phyloP scores from a whole-genome alignment of 805 yeast species.

The Pichia gijzeniarum region DNA sequence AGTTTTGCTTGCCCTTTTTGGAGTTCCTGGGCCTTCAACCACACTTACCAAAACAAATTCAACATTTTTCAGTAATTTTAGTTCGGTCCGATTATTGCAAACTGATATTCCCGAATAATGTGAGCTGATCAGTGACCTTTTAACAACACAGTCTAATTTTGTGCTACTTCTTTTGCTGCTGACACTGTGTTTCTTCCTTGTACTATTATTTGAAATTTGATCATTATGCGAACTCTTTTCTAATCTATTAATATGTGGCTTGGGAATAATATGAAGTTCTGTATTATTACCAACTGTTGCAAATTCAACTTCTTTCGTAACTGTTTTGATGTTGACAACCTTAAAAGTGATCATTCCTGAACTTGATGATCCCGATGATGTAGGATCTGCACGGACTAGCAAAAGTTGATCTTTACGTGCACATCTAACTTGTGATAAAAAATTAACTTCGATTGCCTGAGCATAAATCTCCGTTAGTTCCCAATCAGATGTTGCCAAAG shows the following conservation, averaged over 20 bases:
- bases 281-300: constrained; percentile 37
- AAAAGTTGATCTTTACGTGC: constrained; percentile 53
- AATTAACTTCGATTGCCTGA: constrained; percentile 60
- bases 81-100: not conserved
- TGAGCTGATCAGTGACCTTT: constrained; percentile 4
- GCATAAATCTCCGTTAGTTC: constrained; percentile 84
- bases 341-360: constrained; percentile 47
- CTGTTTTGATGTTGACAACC: constrained; percentile 39
- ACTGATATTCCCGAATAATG: constrained; percentile 3
- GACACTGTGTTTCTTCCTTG: constrained; percentile 23
- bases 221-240: constrained; percentile 13
- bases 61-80: constrained; percentile 31
- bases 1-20: constrained; percentile 16
- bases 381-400: constrained; percentile 64
- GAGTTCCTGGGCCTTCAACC: constrained; percentile 44
- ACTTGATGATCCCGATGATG: constrained; percentile 34
- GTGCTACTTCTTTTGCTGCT: constrained; percentile 23
- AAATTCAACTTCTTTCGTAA: constrained; percentile 20
- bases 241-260: constrained; percentile 25
- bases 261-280: constrained; percentile 61
- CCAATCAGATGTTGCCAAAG: constrained; percentile 77
- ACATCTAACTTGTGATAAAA: constrained; percentile 76
- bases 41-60: constrained; percentile 47
- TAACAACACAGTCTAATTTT: not conserved
- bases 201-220: constrained; percentile 18